phyloP scores from a whole-genome alignment of 1,284 basidiomycete genomes.

The Rhodotorula sp. region DNA sequence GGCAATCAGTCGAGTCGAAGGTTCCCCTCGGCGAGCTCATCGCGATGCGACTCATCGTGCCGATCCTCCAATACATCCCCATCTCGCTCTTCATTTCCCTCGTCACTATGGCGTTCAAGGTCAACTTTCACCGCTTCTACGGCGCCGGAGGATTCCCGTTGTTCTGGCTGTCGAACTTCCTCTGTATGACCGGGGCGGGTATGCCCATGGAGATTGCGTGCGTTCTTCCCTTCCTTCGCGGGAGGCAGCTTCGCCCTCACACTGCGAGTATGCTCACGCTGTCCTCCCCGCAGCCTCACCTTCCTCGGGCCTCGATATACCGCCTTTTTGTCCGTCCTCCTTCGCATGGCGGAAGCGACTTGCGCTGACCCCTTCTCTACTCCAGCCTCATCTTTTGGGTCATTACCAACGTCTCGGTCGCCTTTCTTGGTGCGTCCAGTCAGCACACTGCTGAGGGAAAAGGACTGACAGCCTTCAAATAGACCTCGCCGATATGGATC shows the following conservation, averaged over 20 bases:
- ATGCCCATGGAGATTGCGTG: constrained; percentile 40
- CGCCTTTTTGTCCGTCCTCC: constrained; percentile 42
- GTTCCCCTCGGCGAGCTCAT: constrained; percentile 42
- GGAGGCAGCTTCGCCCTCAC: neutral
- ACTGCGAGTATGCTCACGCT: too few relatives aligned
- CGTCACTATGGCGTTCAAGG: constrained; percentile 80
- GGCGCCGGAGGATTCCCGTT: constrained; percentile 62
- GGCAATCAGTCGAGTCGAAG: constrained; percentile 45
- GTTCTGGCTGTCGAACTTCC: constrained; percentile 51
- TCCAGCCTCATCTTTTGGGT: constrained; percentile 45
- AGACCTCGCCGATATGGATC: constrained; percentile 44
- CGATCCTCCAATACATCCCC: constrained; percentile 57
- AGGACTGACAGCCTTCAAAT: constrained; percentile 19
- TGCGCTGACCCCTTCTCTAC: too few relatives aligned
- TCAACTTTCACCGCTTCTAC: constrained; percentile 75
- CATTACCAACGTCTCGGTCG: constrained; percentile 36
- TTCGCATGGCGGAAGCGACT: neutral
- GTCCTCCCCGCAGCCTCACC: constrained; percentile 27
- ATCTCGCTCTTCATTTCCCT: constrained; percentile 84
- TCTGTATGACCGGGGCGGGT: constrained; percentile 43
- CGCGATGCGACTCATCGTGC: constrained; percentile 25
- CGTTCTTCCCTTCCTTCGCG: neutral
- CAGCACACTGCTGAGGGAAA: too few relatives aligned
- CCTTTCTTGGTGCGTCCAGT: constrained; percentile 11
- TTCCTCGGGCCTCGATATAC: constrained; percentile 47